phyloP scores from a whole-genome alignment of 2,329 filamentous ascomycete species.

The Epichloe scottii region DNA sequence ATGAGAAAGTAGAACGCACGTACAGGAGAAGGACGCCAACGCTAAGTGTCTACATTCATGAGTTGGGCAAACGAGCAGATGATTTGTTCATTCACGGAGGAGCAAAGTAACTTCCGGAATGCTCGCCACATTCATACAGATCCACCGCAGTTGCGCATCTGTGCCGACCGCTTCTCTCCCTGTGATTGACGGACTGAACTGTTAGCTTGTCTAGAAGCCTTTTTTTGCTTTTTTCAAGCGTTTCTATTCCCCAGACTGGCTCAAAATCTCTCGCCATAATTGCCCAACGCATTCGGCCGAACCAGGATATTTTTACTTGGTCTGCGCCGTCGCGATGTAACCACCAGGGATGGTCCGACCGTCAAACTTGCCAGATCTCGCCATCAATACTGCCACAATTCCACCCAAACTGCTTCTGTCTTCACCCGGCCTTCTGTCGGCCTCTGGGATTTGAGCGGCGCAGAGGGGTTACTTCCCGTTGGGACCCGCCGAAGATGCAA shows the following conservation, averaged over 20 bases:
- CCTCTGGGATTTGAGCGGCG: constrained; percentile 1
- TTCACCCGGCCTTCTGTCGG: constrained; percentile 5
- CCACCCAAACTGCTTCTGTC: not conserved
- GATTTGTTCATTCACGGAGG: not conserved
- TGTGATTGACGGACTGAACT: no score
- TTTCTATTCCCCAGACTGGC: no score
- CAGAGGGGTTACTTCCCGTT: constrained; percentile 13
- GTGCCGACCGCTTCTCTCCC: no score
- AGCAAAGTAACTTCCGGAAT: constrained; percentile 16
- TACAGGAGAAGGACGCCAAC: not conserved
- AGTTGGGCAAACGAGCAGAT: not conserved
- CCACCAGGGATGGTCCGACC: constrained; percentile 10
- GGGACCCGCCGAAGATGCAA: constrained; percentile 7
- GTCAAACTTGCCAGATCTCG: constrained; percentile 10
- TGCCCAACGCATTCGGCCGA: constrained; percentile 7
- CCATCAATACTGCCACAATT: constrained; percentile 4
- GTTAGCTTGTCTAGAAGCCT: no score
- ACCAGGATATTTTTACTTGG: constrained; percentile 8
- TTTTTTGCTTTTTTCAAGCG: no score
- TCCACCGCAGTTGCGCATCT: constrained; percentile 5
- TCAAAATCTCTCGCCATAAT: not conserved
- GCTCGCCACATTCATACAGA: constrained; percentile 12
- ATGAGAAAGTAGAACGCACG: not conserved
- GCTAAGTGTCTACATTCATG: not conserved
- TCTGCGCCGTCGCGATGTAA: constrained; percentile 13